Conservation (phyloP, 352 stramenopile species). For the Phytopythium montanum region DNA sequence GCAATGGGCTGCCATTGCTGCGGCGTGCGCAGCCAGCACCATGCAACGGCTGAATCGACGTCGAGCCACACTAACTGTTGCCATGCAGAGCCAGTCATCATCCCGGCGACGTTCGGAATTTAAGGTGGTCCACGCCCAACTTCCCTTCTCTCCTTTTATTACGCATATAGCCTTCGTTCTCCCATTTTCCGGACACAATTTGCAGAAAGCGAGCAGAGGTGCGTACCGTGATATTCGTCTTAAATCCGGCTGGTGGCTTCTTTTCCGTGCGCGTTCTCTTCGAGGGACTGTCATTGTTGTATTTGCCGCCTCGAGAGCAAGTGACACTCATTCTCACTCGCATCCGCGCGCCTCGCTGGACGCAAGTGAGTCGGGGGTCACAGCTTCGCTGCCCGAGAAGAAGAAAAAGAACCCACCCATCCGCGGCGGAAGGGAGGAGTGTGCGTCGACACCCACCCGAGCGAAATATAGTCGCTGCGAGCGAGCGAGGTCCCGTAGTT, state of each 20-base stretch:
- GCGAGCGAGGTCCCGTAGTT: too few species aligned
- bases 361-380: neutral
- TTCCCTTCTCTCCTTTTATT: neutral
- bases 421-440: neutral
- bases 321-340: conserved; percentile 16
- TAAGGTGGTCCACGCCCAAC: neutral
- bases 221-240: neutral
- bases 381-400: neutral
- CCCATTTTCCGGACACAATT: neutral
- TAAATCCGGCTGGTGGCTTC: conserved; percentile 23
- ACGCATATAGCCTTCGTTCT: neutral
- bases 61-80: too few species aligned
- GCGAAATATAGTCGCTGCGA: conserved; percentile 5
- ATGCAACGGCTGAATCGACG: too few species aligned
- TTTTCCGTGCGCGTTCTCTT: conserved; percentile 12
- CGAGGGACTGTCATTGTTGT: conserved; percentile 58
- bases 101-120: neutral
- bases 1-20: too few species aligned
- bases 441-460: neutral
- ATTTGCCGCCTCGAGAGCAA: conserved; percentile 56
- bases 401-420: conserved; percentile 6
- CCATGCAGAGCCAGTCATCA: conserved; percentile 8
- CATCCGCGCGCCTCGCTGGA: neutral
- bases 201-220: too few species aligned
- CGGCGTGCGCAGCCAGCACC: too few species aligned